phyloP scores from a whole-genome alignment of 176 grass and related monocot genomes.

The Musa schizocarpa region DNA sequence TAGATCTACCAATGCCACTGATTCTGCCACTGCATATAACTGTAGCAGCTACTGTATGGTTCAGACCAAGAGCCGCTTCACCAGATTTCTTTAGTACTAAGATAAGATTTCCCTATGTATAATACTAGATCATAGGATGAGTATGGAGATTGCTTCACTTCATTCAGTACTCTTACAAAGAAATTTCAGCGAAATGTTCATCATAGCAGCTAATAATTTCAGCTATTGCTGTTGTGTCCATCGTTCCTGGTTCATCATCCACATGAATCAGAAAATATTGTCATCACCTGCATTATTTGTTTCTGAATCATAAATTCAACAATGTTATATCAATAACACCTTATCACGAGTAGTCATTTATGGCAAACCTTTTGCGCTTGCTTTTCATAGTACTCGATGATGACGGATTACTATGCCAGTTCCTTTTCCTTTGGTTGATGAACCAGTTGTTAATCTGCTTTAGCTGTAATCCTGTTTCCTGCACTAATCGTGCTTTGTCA shows the following conservation, averaged over 20 bases:
- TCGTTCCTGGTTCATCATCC: background rate
- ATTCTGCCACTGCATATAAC: too few relatives aligned
- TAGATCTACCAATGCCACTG: background rate
- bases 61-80: too few relatives aligned
- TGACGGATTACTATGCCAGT: conserved; percentile 82
- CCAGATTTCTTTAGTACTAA: too few relatives aligned
- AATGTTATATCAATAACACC: too few relatives aligned
- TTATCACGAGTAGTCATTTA: background rate
- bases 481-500: conserved; percentile 78
- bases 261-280: background rate
- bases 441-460: conserved; percentile 99
- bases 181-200: background rate
- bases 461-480: conserved; percentile 87
- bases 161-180: background rate
- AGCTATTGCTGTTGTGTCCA: too few relatives aligned
- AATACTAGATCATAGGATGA: background rate
- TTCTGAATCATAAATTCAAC: background rate
- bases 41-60: too few relatives aligned
- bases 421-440: conserved; percentile 97
- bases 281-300: background rate
- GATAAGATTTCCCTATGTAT: too few relatives aligned
- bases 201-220: too few relatives aligned
- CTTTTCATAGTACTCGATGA: conserved; percentile 69
- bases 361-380: conserved; percentile 76
- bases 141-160: background rate